These are phyloP conservation scores for Lasiodiplodia sp. DNA, from an alignment of 2,329 filamentous ascomycete species.

Conservation along the genomic window DNA sequence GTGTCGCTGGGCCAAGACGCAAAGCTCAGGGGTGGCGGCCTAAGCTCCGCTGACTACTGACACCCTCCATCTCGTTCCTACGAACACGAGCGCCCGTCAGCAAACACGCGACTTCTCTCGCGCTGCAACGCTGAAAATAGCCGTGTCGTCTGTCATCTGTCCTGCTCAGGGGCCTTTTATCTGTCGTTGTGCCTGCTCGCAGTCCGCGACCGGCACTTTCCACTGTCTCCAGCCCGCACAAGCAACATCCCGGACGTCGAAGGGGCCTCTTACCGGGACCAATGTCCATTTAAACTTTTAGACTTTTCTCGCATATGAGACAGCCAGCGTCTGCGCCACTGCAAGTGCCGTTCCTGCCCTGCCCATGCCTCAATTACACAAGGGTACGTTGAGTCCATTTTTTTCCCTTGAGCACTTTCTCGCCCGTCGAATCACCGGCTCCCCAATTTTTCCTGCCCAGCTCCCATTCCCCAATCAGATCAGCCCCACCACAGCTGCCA, in stretches of 20 bases:
- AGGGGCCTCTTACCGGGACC: neutral
- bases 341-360: neutral
- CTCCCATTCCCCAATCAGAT: neutral
- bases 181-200: neutral
- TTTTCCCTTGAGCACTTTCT: neutral
- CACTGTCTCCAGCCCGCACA: neutral
- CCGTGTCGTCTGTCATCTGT: neutral
- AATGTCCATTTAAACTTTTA: slow-evolving; percentile 24
- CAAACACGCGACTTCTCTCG: neutral
- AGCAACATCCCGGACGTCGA: neutral
- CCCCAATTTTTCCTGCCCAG: neutral
- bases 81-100: slow-evolving; percentile 13
- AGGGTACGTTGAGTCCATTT: neutral
- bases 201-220: neutral
- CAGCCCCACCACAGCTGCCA: neutral
- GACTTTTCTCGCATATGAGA: slow-evolving; percentile 9
- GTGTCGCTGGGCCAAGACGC: slow-evolving; percentile 2
- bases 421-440: neutral
- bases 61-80: neutral
- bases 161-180: neutral
- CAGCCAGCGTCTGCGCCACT: slow-evolving; percentile 14
- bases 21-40: neutral
- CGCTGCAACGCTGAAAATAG: slow-evolving; percentile 12
- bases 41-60: neutral
- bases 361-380: slow-evolving; percentile 18